phyloP scores from a whole-genome alignment of 2,329 filamentous ascomycete genomes.

The Penicillium sp. region DNA sequence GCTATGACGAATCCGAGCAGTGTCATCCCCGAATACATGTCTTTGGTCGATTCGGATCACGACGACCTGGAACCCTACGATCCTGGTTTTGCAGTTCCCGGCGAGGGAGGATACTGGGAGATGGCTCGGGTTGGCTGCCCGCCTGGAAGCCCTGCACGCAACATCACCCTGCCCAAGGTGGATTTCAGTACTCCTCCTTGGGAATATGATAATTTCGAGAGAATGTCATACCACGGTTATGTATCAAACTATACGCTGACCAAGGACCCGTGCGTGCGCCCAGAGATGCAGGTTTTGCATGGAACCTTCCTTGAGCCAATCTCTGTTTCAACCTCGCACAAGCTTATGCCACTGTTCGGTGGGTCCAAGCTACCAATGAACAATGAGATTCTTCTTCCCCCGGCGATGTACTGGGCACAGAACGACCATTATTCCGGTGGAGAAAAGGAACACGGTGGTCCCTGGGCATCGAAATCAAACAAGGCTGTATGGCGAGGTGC shows the following conservation, averaged over 20 bases:
- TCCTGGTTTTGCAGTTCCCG: slow-evolving; percentile 8
- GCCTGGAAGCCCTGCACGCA: slow-evolving; percentile 17
- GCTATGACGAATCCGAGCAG: not conserved
- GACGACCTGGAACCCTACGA: slow-evolving; percentile 16
- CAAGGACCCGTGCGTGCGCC: slow-evolving; percentile 48
- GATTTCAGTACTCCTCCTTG: slow-evolving; percentile 35
- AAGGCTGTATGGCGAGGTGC: slow-evolving; percentile 50
- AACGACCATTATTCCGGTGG: slow-evolving; percentile 46
- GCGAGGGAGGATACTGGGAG: slow-evolving; percentile 43
- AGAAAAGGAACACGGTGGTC: slow-evolving; percentile 35
- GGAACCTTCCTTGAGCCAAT: slow-evolving; percentile 52
- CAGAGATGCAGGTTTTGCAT: slow-evolving; percentile 47
- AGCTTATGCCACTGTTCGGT: slow-evolving; percentile 52
- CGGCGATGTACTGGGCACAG: slow-evolving; percentile 52
- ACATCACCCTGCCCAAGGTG: slow-evolving; percentile 28
- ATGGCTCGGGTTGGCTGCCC: slow-evolving; percentile 44
- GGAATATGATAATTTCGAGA: slow-evolving; percentile 31
- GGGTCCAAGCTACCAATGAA: slow-evolving; percentile 52
- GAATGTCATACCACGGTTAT: slow-evolving; percentile 46
- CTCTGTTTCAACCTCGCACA: slow-evolving; percentile 45
- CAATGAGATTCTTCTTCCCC: slow-evolving; percentile 54
- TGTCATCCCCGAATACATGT: slow-evolving; percentile 14
- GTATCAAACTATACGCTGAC: slow-evolving; percentile 50
- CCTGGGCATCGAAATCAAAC: slow-evolving; percentile 46
- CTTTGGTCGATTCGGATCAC: not conserved